These are phyloP conservation scores for Solioccasus polychromus DNA, from an alignment of 768 basidiomycete species.

Conservation along the genomic window DNA sequence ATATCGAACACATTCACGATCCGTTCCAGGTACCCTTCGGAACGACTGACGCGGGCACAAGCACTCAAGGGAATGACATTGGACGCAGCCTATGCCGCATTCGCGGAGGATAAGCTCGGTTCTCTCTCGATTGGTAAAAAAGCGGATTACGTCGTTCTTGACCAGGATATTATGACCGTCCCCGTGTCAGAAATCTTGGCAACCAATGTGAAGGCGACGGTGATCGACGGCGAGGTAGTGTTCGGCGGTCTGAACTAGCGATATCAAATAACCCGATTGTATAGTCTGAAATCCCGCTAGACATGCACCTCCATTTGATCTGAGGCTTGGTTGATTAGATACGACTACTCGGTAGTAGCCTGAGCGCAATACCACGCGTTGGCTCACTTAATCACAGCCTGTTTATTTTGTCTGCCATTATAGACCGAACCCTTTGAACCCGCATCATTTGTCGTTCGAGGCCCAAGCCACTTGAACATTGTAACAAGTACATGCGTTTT, in stretches of 20 bases:
- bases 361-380: no score
- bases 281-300: no score
- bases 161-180: slow-evolving; percentile 75
- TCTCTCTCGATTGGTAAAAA: slow-evolving; percentile 74
- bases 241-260: slow-evolving; percentile 61
- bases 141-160: slow-evolving; percentile 85
- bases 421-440: no score
- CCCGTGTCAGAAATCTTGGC: slow-evolving; percentile 57
- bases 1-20: neutral
- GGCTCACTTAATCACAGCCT: no score
- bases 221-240: slow-evolving; percentile 68
- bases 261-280: no score
- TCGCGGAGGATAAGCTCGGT: slow-evolving; percentile 68
- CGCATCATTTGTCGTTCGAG: no score
- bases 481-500: no score
- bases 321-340: no score
- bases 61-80: slow-evolving; percentile 90
- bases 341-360: no score
- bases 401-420: no score
- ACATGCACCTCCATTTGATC: no score
- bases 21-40: slow-evolving; percentile 62
- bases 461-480: no score
- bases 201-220: slow-evolving; percentile 67
- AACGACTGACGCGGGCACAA: slow-evolving; percentile 76
- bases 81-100: slow-evolving; percentile 86